Evolutionary conservation across 2,329 filamentous ascomycete genomes (phyloP).

Genomic region (Rhinocladiella similis): DNA sequence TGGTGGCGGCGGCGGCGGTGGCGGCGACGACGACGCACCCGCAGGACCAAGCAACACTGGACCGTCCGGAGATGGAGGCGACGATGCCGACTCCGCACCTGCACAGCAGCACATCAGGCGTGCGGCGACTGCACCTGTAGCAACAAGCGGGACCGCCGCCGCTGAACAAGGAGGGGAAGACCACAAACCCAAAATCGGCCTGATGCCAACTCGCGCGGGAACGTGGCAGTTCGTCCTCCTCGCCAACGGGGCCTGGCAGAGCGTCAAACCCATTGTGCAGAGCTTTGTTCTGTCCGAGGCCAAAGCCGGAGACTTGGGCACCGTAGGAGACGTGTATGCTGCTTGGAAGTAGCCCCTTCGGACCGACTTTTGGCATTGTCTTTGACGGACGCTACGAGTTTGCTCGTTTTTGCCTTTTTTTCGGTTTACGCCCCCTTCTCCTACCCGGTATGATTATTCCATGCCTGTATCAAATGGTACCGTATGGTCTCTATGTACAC

Average conservation of each 20-base stretch:
- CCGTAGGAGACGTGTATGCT: background rate
- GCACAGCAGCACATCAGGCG: background rate
- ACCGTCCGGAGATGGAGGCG: no score
- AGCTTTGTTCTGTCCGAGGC: slow-evolving; percentile 4
- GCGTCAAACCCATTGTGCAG: slow-evolving; percentile 12
- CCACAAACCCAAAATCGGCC: slow-evolving; percentile 2
- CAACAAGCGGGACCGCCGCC: background rate
- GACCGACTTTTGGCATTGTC: no score
- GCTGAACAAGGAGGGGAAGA: background rate
- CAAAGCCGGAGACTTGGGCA: background rate
- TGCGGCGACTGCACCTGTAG: slow-evolving; percentile 2
- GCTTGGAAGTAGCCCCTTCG: slow-evolving; percentile 11
- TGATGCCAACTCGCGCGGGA: slow-evolving; percentile 3
- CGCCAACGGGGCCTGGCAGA: slow-evolving; percentile 7
- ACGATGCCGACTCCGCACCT: no score
- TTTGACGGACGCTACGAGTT: no score
- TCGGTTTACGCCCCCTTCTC: no score
- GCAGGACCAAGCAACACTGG: background rate
- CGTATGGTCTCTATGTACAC: no score
- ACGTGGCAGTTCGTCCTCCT: slow-evolving; percentile 7
- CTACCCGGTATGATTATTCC: no score
- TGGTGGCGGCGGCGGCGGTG: background rate
- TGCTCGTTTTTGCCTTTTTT: no score
- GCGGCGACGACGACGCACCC: background rate
- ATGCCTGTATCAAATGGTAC: no score